Evolutionary conservation across 768 basidiomycete species (phyloP), one percentile per base, ranked within the genome.

Genomic region (Pisolithus sp.): DNA sequence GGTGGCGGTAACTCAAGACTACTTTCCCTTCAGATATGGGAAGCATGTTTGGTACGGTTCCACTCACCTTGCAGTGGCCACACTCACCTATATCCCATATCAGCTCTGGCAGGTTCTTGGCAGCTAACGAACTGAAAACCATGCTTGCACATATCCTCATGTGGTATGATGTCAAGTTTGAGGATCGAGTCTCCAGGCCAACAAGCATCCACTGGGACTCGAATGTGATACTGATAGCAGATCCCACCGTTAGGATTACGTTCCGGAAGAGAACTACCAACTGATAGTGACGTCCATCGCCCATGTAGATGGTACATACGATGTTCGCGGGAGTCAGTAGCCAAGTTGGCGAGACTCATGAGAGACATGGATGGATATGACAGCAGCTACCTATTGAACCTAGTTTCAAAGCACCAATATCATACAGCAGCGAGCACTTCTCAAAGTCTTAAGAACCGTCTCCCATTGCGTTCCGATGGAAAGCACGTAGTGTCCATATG

Each of bases 101-200:
- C 23, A 62, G 71, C 47, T 72, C 75, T 26, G 75, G 74, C 1
- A 65, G 75, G 7, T 74, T 73, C 58, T 70, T 76, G 47, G 72
- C 73, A 2, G 65, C 69, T 4, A 68, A 61, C 47, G 70, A 70
- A 42, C 57, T 73, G 24, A 75, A 76, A 50, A 61, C 67, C 9
- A 67, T 73, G 58, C 60, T 74, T 49, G 58, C 70, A 7, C 60
- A 72, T 46, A 47, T 74, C 13, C 38, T 62, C 17, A 4, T 46
- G 1, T 41, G 55, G 5, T 62, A 62, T 31, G 60, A 62, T 7
- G 4, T 62, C 28, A 57, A 59, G 21, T 18, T 62, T 31, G 42
- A 5, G 23, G 43, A 26, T 21, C 2, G 26, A 4, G 23, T 24
- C 12, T 26, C 24, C 21, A n/a, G 18, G 15, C 55, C 60, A 21